Evolutionary conservation across 2,329 filamentous ascomycete species (phyloP).

Genomic region (Sporothrix curviconia): DNA sequence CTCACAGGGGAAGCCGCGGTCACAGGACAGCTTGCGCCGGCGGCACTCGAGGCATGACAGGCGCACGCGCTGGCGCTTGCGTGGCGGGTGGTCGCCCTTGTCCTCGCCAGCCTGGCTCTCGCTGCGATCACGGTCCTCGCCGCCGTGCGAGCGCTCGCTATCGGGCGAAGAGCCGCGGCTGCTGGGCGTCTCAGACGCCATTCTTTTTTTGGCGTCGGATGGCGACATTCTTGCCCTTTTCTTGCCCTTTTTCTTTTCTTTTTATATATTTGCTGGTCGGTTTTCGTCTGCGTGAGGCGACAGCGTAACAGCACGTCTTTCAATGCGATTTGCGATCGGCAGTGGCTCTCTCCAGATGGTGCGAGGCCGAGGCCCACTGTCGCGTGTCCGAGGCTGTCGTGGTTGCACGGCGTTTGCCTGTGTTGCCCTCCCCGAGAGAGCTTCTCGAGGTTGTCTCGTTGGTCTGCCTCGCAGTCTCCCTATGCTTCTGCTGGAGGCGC

Average conservation of each 20-base stretch:
- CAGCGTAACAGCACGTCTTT: too few species aligned
- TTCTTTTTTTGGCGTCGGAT: not conserved
- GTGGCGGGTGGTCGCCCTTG: constrained; percentile 26
- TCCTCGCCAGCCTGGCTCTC: constrained; percentile 12
- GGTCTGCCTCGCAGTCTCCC: not conserved
- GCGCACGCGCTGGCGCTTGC: constrained; percentile 54
- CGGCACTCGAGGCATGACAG: constrained; percentile 56
- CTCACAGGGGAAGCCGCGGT: constrained; percentile 55
- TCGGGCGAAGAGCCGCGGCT: constrained; percentile 16
- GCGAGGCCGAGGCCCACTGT: not conserved
- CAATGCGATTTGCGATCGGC: not conserved
- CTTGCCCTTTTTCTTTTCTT: too few species aligned
- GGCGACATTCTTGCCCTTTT: too few species aligned
- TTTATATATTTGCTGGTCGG: too few species aligned
- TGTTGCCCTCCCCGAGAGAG: too few species aligned
- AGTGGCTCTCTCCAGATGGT: not conserved
- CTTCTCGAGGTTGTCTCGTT: not conserved
- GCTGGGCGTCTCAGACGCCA: constrained; percentile 9
- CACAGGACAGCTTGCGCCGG: constrained; percentile 54
- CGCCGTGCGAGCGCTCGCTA: constrained; percentile 1
- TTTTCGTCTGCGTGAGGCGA: too few species aligned
- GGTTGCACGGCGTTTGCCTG: not conserved
- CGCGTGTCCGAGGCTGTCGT: not conserved
- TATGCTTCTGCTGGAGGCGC: not conserved
- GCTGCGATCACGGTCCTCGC: constrained; percentile 7